Evolutionary conservation across 139 green algal genomes (phyloP), one percentile per base, ranked within the genome.

Genomic region (Diplosphaera chodatii): DNA sequence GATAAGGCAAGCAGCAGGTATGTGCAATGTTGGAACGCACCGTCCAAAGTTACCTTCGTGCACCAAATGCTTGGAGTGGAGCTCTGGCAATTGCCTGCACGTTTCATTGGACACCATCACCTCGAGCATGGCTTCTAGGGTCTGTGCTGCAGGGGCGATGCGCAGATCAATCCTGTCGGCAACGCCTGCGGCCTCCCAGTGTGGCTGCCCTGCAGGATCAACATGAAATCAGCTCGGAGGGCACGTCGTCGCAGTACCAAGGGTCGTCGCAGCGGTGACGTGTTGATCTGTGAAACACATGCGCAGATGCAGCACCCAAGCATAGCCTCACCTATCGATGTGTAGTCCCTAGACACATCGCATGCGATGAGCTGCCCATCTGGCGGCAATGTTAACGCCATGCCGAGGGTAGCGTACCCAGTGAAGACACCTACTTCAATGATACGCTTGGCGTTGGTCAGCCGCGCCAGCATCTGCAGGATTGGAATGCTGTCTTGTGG

Each of bases 381-480:
- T 22, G 56, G 21, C 1, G 66, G 66, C 32, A 70, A 22, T 1
- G 33, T 32, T 8, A 56, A 25, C 18, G 66, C 66, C 32, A 70
- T 70, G 66, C 66, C 66, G 16, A 70, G 32, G 8, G 32, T 28
- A 16, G 32, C 56, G 33, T 70, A 70, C 6, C 66, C 66, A 59
- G 66, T 70, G 3, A 70, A 70, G 5, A 70, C 66, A 18, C 66
- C 66, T 29, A 70, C 32, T 25, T 70, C 66, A 28, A 70, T 22
- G 22, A 56, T 56, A 23, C 29, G 29, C 31, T 56, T 55, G 66
- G 32, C 32, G 18, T 56, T 27, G 21, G 27, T 6, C n/a, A 70
- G 66, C 32, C 30, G n/a, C 5, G 32, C 66, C 66, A 70, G 22
- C 66, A 70, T 15, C 32, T 70, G 66, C 32, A 70, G 66, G 13